Percentiles rank a stretch among this genome's conserved stretches.
Conservation (phyloP, 345 rosid genomes). For the Acer saccharum region DNA sequence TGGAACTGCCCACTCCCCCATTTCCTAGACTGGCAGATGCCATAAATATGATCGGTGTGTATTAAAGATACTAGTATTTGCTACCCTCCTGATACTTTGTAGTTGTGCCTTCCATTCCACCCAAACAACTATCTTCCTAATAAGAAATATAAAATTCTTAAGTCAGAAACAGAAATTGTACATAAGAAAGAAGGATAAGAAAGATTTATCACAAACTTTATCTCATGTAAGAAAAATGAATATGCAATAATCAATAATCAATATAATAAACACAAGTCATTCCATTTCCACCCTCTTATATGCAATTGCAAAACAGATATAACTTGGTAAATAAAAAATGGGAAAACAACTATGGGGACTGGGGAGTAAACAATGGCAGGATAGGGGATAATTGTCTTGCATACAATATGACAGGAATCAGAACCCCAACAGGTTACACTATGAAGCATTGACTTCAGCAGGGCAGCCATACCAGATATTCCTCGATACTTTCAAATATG, state of each 20-base stretch:
- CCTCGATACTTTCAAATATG: not conserved
- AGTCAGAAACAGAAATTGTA: constrained; percentile 23
- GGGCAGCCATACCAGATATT: not conserved
- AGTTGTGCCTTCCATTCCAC: constrained; percentile 41
- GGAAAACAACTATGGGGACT: not conserved
- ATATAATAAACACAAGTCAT: not conserved
- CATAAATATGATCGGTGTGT: constrained; percentile 44
- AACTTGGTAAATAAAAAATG: not conserved
- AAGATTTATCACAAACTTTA: not conserved
- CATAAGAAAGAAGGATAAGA: not conserved
- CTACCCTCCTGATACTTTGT: constrained; percentile 31
- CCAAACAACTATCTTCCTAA: constrained; percentile 51
- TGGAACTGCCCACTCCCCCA: constrained; percentile 96
- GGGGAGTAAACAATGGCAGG: not conserved
- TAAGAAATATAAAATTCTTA: constrained; percentile 30
- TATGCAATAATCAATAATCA: not conserved
- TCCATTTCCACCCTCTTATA: not conserved
- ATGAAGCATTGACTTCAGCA: not conserved
- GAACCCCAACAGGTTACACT: not conserved
- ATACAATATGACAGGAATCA: not conserved
- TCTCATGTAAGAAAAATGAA: not conserved
- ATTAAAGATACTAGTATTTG: constrained; percentile 36
- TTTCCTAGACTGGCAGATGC: constrained; percentile 86
- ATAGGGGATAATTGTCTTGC: not conserved
- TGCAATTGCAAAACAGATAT: not conserved